Base-by-base conservation (phyloP, 1,139 yeast species). In the Geotrichum cucujoidarum region DNA sequence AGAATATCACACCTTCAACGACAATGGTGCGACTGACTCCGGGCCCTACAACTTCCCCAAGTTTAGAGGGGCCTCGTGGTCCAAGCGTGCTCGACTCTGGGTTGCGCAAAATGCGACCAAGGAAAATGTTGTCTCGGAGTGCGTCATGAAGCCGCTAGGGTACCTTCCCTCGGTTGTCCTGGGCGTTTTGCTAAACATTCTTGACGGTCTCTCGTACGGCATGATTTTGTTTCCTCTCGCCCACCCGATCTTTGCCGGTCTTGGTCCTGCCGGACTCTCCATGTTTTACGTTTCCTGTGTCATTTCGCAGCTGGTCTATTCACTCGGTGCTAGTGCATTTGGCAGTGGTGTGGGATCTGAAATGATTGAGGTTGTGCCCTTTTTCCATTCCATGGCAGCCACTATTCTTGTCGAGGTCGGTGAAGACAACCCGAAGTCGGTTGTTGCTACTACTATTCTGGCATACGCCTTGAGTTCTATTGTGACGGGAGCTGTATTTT, bases 361-460 rank as follows among this genome's bases (percentile, higher is more conserved):
- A 68, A 92, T 92, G 98, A 92, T 92, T 57, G 98, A 92, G 66
- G 90, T 92, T 18, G 95, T 97, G 0, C 98, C 98, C 1, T 92
- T 92, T 64, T 92, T 92, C 72, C 98, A 92, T 62, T 77, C 95
- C 2, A 90, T 92, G 95, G 97, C 97, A 0, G 71, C 78, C 21
- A 73, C 83, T 3, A 81, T 92, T 40, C 70, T 81, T 60, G 65
- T 66, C 4, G 76, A 79, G 24, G 70, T 85, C 62, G 80, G 81
- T 1, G 77, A 71, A 8, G 71, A 69, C 31, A 68, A 73, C 32
- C 73, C 76, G 18, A 81, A 81, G 27, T 81, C 78, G 6, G 78
- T 92, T 11, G 72, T 92, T 33, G 82, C 97, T 1, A 92, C 98
- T 0, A 88, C 97, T 0, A 80, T 92, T 25, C 78, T 89, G 6